These are phyloP conservation scores for Solanum hybrid DNA, from an alignment of 305 asterid genomes.

Conservation along the genomic window DNA sequence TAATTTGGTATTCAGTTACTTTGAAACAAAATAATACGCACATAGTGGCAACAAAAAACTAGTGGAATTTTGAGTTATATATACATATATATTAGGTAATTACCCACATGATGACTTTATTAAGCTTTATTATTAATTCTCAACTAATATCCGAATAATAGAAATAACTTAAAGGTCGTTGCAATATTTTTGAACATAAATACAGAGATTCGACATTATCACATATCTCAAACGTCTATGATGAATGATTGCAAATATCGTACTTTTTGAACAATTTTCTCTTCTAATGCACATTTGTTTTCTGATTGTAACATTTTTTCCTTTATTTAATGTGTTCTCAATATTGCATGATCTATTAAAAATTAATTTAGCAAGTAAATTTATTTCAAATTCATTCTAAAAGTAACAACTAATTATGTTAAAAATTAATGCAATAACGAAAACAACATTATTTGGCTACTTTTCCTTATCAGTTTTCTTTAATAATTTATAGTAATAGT, in stretches of 20 bases:
- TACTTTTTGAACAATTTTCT: not conserved
- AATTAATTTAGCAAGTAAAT: not conserved
- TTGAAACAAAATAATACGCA: not conserved
- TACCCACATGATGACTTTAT: not conserved
- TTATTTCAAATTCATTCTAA: not conserved
- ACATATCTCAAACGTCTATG: not conserved
- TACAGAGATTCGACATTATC: not conserved
- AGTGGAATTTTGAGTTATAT: too few species aligned
- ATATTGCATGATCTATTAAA: not conserved
- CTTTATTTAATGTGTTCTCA: not conserved
- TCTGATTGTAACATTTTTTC: not conserved
- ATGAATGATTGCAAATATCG: not conserved
- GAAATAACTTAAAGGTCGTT: not conserved
- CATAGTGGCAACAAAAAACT: not conserved
- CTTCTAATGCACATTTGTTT: not conserved
- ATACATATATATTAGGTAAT: too few species aligned
- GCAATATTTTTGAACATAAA: not conserved
- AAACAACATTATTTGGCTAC: not conserved
- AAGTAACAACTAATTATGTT: not conserved
- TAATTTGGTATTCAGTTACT: not conserved
- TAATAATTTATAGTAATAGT: not conserved
- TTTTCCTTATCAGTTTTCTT: not conserved
- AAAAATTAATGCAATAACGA: not conserved
- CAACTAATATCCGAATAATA: not conserved
- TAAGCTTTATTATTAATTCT: too few species aligned